These are phyloP conservation scores for Penicillium freii DNA, from an alignment of 2,329 filamentous ascomycete genomes.

Conservation along the genomic window DNA sequence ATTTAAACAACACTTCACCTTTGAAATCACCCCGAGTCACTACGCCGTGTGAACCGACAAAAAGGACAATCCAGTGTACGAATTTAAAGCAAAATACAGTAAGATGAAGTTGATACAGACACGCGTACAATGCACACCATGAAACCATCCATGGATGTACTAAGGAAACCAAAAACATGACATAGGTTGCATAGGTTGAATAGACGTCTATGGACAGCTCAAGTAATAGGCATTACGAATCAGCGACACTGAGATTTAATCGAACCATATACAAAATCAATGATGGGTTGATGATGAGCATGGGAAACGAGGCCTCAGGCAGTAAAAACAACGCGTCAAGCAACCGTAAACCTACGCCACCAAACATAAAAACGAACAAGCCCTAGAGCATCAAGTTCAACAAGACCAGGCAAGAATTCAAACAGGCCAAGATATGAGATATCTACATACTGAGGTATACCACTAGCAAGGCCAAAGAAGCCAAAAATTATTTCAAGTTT, in stretches of 20 bases:
- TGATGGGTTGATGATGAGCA: not conserved
- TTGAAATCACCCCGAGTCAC: fast-evolving
- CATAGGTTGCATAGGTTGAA: not conserved
- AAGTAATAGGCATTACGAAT: not conserved
- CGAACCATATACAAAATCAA: not conserved
- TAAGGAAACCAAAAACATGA: too few relatives aligned
- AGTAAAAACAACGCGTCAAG: not conserved
- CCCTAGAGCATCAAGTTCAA: fast-evolving
- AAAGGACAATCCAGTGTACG: not conserved
- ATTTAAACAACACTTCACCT: too few relatives aligned
- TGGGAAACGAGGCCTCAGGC: not conserved
- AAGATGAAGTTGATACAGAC: too few relatives aligned
- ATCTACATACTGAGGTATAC: not conserved
- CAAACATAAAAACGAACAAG: not conserved
- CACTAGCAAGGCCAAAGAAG: not conserved
- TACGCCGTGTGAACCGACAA: not conserved
- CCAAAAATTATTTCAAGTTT: conserved; percentile 13
- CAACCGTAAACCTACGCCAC: not conserved
- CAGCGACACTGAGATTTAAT: not conserved
- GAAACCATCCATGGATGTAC: too few relatives aligned
- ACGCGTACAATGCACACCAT: not conserved
- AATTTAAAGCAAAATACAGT: not conserved
- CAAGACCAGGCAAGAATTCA: not conserved
- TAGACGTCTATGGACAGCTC: not conserved
- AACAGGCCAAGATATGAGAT: not conserved